Percentiles rank a stretch among this genome's conserved stretches.
Evolutionary conservation across 768 basidiomycete genomes (phyloP).

Genomic region (Mycena maculata): DNA sequence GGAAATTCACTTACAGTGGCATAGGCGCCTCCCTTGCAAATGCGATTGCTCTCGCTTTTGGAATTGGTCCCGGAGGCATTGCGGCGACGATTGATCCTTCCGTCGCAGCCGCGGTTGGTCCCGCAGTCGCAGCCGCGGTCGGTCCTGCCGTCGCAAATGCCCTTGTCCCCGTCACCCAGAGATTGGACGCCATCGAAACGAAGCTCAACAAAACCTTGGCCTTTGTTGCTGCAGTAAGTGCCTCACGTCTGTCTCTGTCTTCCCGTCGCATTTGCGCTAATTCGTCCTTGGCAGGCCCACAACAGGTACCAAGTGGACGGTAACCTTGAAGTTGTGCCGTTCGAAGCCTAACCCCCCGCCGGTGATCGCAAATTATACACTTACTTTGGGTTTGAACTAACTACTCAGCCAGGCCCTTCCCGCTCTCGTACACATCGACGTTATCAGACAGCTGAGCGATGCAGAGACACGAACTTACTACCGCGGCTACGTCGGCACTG

Average conservation of each 20-base stretch:
- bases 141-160: background rate
- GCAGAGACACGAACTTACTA: constrained; percentile 3
- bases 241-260: background rate
- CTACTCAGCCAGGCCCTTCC: background rate
- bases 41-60: too few species aligned
- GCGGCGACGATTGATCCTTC: too few species aligned
- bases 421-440: background rate
- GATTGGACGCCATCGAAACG: background rate
- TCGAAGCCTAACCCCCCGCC: constrained; percentile 5
- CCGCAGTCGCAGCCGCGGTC: background rate
- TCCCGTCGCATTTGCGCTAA: background rate
- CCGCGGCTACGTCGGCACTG: constrained; percentile 1
- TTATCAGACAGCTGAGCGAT: constrained; percentile 5
- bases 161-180: background rate
- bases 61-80: too few species aligned
- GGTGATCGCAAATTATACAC: constrained; percentile 4
- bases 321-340: background rate
- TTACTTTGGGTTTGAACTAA: constrained; percentile 1
- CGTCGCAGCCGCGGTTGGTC: background rate
- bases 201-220: background rate
- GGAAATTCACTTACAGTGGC: background rate
- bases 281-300: background rate
- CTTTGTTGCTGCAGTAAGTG: background rate
- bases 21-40: background rate
- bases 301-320: constrained; percentile 3